Conservation (phyloP, 192 early-diverging fungal genomes). For the Phlyctochytrium arcticum region DNA sequence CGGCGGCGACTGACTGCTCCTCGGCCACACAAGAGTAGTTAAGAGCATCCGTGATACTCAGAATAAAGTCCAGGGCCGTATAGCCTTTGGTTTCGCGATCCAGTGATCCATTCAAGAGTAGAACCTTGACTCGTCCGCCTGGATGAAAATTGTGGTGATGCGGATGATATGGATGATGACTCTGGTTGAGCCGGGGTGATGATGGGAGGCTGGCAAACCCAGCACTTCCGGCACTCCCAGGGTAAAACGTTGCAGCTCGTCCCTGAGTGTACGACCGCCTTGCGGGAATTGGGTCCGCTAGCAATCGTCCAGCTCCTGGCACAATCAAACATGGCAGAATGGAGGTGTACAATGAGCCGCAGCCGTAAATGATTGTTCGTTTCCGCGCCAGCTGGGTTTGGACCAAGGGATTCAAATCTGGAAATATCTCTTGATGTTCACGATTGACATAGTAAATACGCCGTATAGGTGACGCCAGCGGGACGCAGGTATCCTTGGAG, state of each 20-base stretch:
- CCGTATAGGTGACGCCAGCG: conserved; percentile 49
- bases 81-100: conserved; percentile 69
- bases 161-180: not conserved
- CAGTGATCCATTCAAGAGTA: conserved; percentile 64
- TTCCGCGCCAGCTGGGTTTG: conserved; percentile 44
- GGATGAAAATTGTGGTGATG: not conserved
- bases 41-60: conserved; percentile 61
- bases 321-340: conserved; percentile 70
- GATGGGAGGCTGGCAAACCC: no score
- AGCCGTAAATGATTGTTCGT: conserved; percentile 61
- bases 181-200: not conserved
- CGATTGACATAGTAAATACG: conserved; percentile 70
- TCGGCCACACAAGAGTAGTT: conserved; percentile 48
- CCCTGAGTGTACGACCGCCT: not conserved
- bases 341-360: conserved; percentile 72
- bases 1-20: not conserved
- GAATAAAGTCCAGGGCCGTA: conserved; percentile 67
- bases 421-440: conserved; percentile 66
- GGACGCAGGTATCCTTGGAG: conserved; percentile 39
- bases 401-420: conserved; percentile 59
- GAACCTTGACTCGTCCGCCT: conserved; percentile 45
- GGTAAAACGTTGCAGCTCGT: not conserved
- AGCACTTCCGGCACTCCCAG: not conserved
- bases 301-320: conserved; percentile 58
- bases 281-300: conserved; percentile 40